Evolutionary conservation across 352 stramenopile species (phyloP), one percentile per base, ranked within the genome.

Genomic region (Phytopythium mirpurense): DNA sequence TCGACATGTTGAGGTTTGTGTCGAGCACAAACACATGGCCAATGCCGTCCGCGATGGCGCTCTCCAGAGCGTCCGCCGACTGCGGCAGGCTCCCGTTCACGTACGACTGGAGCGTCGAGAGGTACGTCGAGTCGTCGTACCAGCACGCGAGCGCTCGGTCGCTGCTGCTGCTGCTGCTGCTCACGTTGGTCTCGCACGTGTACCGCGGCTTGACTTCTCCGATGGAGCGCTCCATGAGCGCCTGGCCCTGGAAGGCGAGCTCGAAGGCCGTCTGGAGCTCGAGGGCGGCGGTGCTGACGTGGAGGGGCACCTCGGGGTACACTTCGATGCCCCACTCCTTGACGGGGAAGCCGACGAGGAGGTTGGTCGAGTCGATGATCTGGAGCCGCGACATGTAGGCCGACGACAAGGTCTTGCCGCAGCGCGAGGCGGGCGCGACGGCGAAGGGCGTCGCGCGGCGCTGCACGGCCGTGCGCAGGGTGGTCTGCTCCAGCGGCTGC

Each of bases 391-490:
- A 40, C 6, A 66, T 18, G 2, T n/a, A n/a, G n/a, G n/a, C n/a
- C n/a, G n/a, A n/a, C n/a, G n/a, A n/a, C n/a, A n/a, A n/a, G n/a
- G n/a, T n/a, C n/a, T n/a, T 51, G 1, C 52, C 63, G 42, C 70
- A 83, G 0, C 37, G 48, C 0, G 72, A 69, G 5, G 51, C 38
- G 0, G 65, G 50, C 19, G 57, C 51, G 47, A 78, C 78, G 35
- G 43, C 45, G 49, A 83, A 83, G 0, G 72, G 65, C 2, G 53
- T 56, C 1, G 51, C 60, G 21, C 59, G 18, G 29, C 60, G 62
- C 0, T 46, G 35, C 16, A 83, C 58, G 1, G 62, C 72, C 46
- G 77, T 77, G 45, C 68, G 72, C 12, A 83, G 50, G 19, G 80
- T 63, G 7, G 54, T 83, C 44, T 81, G 57, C 34, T 76, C 59